Conservation (phyloP, 305 asterid genomes). For the Fraxinus platypoda region DNA sequence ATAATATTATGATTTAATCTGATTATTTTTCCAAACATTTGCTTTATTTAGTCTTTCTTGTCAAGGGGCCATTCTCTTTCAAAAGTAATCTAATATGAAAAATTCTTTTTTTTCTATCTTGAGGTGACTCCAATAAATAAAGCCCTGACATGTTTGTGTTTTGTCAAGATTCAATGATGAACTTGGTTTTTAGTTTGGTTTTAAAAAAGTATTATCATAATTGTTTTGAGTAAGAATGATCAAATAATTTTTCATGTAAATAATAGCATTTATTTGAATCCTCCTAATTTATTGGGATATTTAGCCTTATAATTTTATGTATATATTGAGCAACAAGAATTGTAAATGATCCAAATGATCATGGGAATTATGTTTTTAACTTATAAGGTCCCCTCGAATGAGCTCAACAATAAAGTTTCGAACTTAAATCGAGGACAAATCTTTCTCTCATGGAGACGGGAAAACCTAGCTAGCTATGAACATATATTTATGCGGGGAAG, state of each 20-base stretch:
- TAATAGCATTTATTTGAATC: constrained; percentile 21
- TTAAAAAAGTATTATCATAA: constrained; percentile 2
- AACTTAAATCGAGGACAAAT: neutral
- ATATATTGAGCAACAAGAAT: neutral
- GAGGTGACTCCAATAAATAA: constrained; percentile 60
- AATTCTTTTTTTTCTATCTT: constrained; percentile 26
- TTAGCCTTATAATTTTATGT: neutral
- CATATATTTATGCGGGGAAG: neutral
- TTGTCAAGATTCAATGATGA: constrained; percentile 21
- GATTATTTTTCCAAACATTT: too few species aligned
- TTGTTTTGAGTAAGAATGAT: neutral
- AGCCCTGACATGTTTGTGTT: constrained; percentile 26
- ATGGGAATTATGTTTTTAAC: neutral
- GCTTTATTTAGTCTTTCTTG: constrained; percentile 15
- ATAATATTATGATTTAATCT: too few species aligned
- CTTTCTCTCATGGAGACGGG: neutral
- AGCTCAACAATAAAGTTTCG: neutral
- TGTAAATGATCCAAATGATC: neutral
- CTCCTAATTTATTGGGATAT: neutral
- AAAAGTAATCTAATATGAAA: constrained; percentile 44
- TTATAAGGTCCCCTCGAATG: neutral
- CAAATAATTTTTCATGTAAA: constrained; percentile 5
- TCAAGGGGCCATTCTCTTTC: constrained; percentile 43
- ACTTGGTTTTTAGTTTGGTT: neutral
- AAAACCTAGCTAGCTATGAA: neutral